Evolutionary conservation across 352 stramenopile genomes (phyloP), one percentile per base, ranked within the genome.

Genomic region (Phytophthora pinifolia): DNA sequence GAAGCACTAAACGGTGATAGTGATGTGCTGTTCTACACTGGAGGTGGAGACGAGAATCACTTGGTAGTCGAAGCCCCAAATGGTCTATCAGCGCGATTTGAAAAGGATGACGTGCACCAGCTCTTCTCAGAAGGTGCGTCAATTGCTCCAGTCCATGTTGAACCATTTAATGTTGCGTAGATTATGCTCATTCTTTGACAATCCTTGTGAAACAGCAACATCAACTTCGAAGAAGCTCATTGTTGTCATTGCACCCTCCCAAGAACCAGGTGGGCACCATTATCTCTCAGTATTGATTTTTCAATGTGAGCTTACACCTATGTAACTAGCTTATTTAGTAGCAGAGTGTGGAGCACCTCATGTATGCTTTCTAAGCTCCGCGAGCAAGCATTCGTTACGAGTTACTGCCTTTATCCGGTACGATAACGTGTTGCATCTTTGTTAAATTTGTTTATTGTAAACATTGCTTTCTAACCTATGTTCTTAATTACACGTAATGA

Each of bases 341-440:
- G 66, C 76, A 6, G 65, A 64, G 6, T 74, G 70, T 32, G 80
- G 76, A 10, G 58, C 68, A 15, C 42, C 65, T 22, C 76, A 79
- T 18, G 71, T 90, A 12, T 78, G 83, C 41, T 90, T 73, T 44
- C 43, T 88, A 41, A 86, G 70, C 37, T 78, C 80, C 7, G 64
- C 54, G 1, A 67, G 38, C n/a, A 59, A 54, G 37, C 70, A 74
- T 20, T 70, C 59, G 8, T 32, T 63, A 22, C 62, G 74, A 36
- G 74, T 73, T 27, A 65, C 59, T 27, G 47, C 68, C 9, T 90
- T 88, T 41, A 63, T 90, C 35, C 47, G 72, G 79, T 86, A 72
- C 13, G 27, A 8, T 37, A 17, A 39, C 27, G 2, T 14, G 31
- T 34, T 46, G 15, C 15, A 42, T 31, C 6, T 38, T 34, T 7